Base-by-base conservation (phyloP, 75 land plant genomes). In the Pinus tabuliformis region DNA sequence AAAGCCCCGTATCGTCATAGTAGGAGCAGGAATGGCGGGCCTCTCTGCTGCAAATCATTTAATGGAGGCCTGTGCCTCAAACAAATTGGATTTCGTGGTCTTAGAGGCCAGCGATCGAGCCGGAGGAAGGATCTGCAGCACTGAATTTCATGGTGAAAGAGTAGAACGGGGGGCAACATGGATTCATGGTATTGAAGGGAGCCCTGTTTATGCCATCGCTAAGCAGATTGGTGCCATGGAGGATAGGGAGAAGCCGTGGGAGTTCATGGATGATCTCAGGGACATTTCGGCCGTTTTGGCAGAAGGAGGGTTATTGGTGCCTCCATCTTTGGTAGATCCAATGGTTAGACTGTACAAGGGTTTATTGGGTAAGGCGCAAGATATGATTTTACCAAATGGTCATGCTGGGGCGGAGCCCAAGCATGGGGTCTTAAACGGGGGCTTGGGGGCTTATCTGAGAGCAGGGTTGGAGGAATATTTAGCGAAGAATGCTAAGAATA, bases 11-110 rank as follows among this genome's bases (percentile, higher is more conserved):
- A 77, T 83, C 58, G 73, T 76, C 36, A 72, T 83, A 6, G 73
- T 83, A 8, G 84, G 84, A 20, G 83, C 83, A 65, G 84, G 84
- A 36, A 83, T 83, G 65, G 75, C 84, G n/a, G 84, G 84, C n/a
- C 71, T 83, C 39, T 28, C 84, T 52, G 83, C 84, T 20, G 84
- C 84, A 2, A 81, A 81, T 49, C 64, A 77, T 16, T 59, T 74
- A 57, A 36, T 68, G 17, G 49, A 82, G 39, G 39, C 59, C 22
- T 18, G n/a, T 42, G 49, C 49, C 0, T 57, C 72, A 1, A 16
- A 66, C 20, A 17, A 56, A 36, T 78, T 78, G 5, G 70, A 81
- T 56, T 14, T 81, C 21, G 62, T 74, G n/a, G 81, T 81, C 15
- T 24, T 81, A 20, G 83, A 81, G 54, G 83, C 82, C 21, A 81